phyloP scores from a whole-genome alignment of 139 green algal genomes.

The Ostreobium quekettii region DNA sequence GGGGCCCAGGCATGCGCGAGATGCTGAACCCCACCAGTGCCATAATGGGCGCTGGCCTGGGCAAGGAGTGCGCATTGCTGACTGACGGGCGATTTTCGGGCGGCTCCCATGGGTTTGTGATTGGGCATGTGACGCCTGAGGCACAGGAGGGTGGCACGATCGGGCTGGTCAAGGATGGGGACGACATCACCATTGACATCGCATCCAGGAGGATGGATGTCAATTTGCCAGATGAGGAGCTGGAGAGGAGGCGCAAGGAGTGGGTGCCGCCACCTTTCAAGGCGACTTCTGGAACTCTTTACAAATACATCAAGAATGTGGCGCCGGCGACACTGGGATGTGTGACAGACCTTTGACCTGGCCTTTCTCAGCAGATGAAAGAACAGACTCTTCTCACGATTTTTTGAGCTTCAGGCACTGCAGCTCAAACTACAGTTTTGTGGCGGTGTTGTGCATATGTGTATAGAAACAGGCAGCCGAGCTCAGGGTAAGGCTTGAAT shows the following conservation, averaged over 20 bases:
- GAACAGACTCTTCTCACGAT: no score
- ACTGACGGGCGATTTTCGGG: constrained; percentile 93
- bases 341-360: constrained; percentile 87
- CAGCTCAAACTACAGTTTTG: no score
- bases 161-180: constrained; percentile 51
- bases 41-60: constrained; percentile 96
- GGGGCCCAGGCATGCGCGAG: constrained; percentile 96
- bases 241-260: constrained; percentile 40
- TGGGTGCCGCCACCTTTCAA: constrained; percentile 79
- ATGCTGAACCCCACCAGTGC: constrained; percentile 95
- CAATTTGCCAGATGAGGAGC: constrained; percentile 60
- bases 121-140: constrained; percentile 94
- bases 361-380: no score
- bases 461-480: no score
- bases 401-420: no score
- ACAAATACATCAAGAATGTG: constrained; percentile 98
- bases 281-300: constrained; percentile 77
- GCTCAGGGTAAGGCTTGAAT: no score
- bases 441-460: no score
- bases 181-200: constrained; percentile 86
- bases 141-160: constrained; percentile 63
- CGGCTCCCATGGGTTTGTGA: constrained; percentile 94
- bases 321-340: constrained; percentile 74
- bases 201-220: constrained; percentile 72
- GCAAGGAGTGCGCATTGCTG: constrained; percentile 50